These are phyloP conservation scores for Phanerochaete sordida DNA, from an alignment of 768 basidiomycete species.

Conservation along the genomic window DNA sequence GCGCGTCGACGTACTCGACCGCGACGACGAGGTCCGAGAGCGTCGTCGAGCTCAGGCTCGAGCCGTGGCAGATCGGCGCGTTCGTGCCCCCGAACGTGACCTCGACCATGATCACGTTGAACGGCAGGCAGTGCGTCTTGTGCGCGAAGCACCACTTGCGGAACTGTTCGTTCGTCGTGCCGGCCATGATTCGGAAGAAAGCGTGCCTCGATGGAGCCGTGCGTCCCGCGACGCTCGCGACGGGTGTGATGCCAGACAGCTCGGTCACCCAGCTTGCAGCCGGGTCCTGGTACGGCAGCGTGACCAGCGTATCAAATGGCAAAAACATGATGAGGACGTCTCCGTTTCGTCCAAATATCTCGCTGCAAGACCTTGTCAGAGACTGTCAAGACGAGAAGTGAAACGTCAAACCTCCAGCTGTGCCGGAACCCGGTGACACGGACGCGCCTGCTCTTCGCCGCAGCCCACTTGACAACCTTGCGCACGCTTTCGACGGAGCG, in stretches of 20 bases:
- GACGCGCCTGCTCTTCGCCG: conserved; percentile 2
- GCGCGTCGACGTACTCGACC: conserved; percentile 25
- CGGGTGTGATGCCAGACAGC: conserved; percentile 10
- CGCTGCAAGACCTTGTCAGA: neutral
- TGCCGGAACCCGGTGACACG: conserved; percentile 17
- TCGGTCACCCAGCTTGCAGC: conserved; percentile 9
- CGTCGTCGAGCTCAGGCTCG: conserved; percentile 21
- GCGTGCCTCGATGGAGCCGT: conserved; percentile 6
- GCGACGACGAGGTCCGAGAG: conserved; percentile 24
- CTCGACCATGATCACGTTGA: conserved; percentile 29
- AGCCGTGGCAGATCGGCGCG: conserved; percentile 26
- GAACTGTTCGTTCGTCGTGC: conserved; percentile 27
- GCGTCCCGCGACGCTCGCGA: conserved; percentile 7
- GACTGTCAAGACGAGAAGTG: neutral
- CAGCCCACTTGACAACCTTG: conserved; percentile 16
- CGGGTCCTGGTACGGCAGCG: conserved; percentile 11
- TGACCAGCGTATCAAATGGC: conserved; percentile 10
- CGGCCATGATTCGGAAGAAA: conserved; percentile 20
- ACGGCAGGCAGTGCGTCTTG: conserved; percentile 20
- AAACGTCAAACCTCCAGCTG: conserved; percentile 12
- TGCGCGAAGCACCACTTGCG: conserved; percentile 22
- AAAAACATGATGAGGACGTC: conserved; percentile 17
- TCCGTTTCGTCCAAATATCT: conserved; percentile 7
- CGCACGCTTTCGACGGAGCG: conserved; percentile 11
- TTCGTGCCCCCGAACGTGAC: conserved; percentile 26